Conservation (phyloP, 2,329 filamentous ascomycete genomes). For the Beauveria sp. region DNA sequence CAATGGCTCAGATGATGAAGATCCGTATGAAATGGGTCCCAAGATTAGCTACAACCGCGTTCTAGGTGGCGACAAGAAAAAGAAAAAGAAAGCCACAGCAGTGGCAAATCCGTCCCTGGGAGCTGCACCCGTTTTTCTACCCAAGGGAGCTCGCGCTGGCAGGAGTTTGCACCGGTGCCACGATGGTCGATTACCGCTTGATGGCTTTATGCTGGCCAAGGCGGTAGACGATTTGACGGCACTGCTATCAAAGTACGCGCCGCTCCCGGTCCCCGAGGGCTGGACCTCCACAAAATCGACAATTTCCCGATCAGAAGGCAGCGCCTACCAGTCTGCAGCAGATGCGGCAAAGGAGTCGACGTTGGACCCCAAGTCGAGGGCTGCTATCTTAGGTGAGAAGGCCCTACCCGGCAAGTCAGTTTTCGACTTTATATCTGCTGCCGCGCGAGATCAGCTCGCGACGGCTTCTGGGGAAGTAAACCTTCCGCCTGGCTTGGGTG, state of each 20-base stretch:
- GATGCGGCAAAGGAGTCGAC: conserved; percentile 72
- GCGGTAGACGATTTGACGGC: conserved; percentile 30
- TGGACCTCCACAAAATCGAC: conserved; percentile 60
- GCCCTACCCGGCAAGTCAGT: conserved; percentile 81
- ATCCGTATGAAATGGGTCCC: conserved; percentile 87
- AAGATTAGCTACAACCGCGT: conserved; percentile 79
- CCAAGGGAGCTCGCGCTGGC: conserved; percentile 40
- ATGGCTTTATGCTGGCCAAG: conserved; percentile 70
- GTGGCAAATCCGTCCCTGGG: conserved; percentile 57
- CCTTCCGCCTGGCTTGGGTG: conserved; percentile 69
- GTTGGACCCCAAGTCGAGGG: conserved; percentile 69
- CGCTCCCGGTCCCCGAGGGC: conserved; percentile 59
- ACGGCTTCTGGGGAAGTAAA: conserved; percentile 66
- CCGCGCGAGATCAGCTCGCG: conserved; percentile 69
- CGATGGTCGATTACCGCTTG: conserved; percentile 71
- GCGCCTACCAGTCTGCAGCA: conserved; percentile 55
- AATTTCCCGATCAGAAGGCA: conserved; percentile 3
- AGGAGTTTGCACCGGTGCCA: conserved; percentile 55
- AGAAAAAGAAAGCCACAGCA: conserved; percentile 45
- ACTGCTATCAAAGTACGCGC: conserved; percentile 41
- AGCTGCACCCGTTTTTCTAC: conserved; percentile 66
- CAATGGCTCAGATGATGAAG: conserved; percentile 89
- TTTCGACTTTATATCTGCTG: conserved; percentile 82
- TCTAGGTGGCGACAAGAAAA: conserved; percentile 76
- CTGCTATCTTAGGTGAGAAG: conserved; percentile 72